phyloP scores from a whole-genome alignment of 192 early-diverging fungal species.

The Thamnidium elegans region DNA sequence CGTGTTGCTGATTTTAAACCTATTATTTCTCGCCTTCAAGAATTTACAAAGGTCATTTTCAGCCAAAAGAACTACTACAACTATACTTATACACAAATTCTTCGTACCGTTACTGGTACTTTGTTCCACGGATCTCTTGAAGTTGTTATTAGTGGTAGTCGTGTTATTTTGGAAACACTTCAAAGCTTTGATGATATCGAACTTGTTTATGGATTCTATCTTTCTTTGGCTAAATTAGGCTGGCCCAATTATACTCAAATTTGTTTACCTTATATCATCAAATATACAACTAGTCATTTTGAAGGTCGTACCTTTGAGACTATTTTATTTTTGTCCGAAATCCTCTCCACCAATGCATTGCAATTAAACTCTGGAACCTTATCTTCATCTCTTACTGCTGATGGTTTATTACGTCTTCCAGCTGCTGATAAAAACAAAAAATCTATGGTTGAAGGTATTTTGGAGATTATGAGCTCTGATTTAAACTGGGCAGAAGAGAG shows the following conservation, averaged over 20 bases:
- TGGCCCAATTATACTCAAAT: slow-evolving; percentile 75
- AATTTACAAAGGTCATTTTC: slow-evolving; percentile 38
- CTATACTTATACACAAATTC: slow-evolving; percentile 27
- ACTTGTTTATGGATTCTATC: slow-evolving; percentile 63
- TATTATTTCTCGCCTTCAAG: slow-evolving; percentile 38
- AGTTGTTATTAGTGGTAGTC: slow-evolving; percentile 30
- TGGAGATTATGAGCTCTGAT: slow-evolving; percentile 34
- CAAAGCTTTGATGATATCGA: slow-evolving; percentile 44
- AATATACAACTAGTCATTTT: slow-evolving; percentile 44
- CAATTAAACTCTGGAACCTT: slow-evolving; percentile 40
- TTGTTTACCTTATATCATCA: slow-evolving; percentile 66
- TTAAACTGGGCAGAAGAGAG: slow-evolving; percentile 52
- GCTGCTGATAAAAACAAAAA: slow-evolving; percentile 20
- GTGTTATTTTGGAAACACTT: slow-evolving; percentile 29
- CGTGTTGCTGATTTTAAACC: slow-evolving; percentile 53
- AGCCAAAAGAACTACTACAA: slow-evolving; percentile 21
- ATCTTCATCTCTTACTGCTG: slow-evolving; percentile 43
- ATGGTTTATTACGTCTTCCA: slow-evolving; percentile 51
- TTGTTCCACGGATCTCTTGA: slow-evolving; percentile 32
- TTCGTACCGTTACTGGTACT: slow-evolving; percentile 28
- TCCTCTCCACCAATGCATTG: slow-evolving; percentile 40
- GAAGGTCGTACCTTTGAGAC: slow-evolving; percentile 34
- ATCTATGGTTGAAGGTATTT: slow-evolving; percentile 36
- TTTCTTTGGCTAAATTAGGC: slow-evolving; percentile 59
- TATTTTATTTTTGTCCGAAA: slow-evolving; percentile 46